These are phyloP conservation scores for Graphilbum sp. DNA, from an alignment of 2,329 filamentous ascomycete genomes.

Conservation along the genomic window DNA sequence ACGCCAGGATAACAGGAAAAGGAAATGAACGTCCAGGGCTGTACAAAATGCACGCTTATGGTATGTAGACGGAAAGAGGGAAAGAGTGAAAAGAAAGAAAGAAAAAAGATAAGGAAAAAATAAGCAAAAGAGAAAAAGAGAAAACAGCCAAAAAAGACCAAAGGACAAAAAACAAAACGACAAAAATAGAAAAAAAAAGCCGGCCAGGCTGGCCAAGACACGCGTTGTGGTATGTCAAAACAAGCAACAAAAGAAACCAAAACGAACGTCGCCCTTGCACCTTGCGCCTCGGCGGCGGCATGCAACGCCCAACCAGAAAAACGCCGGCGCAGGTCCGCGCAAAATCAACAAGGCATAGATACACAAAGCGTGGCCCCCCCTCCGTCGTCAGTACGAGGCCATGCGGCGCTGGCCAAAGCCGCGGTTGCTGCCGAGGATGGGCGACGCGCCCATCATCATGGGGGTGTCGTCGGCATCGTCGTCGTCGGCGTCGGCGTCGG, in stretches of 20 bases:
- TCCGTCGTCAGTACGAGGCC: slow-evolving; percentile 51
- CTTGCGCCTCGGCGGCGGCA: no score
- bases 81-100: not conserved
- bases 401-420: slow-evolving; percentile 37
- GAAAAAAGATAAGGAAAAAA: not conserved
- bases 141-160: not conserved
- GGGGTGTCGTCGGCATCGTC: slow-evolving; percentile 20
- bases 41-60: not conserved
- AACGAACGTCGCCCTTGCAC: no score
- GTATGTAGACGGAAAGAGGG: not conserved
- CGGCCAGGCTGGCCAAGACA: no score
- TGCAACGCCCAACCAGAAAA: no score
- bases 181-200: not conserved
- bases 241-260: no score
- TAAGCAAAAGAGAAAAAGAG: not conserved
- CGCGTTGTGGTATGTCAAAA: no score
- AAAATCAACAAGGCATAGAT: no score
- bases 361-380: no score
- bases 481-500: slow-evolving; percentile 15
- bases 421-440: slow-evolving; percentile 31
- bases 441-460: slow-evolving; percentile 25
- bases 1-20: not conserved
- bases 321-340: no score
- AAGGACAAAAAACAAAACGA: not conserved
- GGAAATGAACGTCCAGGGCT: no score